These are phyloP conservation scores for Gossypium laxum DNA, from an alignment of 441 rosid genomes.

Conservation along the genomic window DNA sequence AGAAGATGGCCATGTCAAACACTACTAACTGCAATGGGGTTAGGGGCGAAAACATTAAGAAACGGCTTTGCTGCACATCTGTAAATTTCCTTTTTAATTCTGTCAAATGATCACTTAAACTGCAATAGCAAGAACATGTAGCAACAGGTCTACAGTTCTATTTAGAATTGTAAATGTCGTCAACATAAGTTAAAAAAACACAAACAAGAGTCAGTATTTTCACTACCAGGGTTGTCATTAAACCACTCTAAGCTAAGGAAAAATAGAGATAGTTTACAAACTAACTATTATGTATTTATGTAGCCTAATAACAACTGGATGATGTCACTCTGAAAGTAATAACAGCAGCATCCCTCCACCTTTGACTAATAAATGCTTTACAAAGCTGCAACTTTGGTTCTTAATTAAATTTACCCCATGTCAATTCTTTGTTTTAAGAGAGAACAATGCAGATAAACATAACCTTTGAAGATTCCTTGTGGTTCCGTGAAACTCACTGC, in stretches of 20 bases:
- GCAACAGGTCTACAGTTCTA: not conserved
- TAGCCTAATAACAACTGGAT: not conserved
- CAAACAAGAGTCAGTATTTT: not conserved
- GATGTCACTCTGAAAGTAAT: not conserved
- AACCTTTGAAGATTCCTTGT: too few species aligned
- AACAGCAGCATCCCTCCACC: not conserved
- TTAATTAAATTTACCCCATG: not conserved
- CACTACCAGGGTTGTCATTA: not conserved
- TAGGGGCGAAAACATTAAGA: not conserved
- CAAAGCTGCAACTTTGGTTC: not conserved
- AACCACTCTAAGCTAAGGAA: not conserved
- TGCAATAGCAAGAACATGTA: not conserved
- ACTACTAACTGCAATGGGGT: not conserved
- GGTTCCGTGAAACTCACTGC: not conserved
- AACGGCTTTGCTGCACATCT: not conserved
- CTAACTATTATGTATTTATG: not conserved
- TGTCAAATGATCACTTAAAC: not conserved
- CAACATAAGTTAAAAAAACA: not conserved
- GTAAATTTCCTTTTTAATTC: not conserved
- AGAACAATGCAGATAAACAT: not conserved
- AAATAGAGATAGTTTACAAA: not conserved
- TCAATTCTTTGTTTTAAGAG: not conserved
- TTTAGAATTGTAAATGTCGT: not conserved
- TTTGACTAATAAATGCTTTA: not conserved
- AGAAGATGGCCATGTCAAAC: not conserved